Conservation (phyloP, 352 stramenopile species). For the Thraustotheca clavata region DNA sequence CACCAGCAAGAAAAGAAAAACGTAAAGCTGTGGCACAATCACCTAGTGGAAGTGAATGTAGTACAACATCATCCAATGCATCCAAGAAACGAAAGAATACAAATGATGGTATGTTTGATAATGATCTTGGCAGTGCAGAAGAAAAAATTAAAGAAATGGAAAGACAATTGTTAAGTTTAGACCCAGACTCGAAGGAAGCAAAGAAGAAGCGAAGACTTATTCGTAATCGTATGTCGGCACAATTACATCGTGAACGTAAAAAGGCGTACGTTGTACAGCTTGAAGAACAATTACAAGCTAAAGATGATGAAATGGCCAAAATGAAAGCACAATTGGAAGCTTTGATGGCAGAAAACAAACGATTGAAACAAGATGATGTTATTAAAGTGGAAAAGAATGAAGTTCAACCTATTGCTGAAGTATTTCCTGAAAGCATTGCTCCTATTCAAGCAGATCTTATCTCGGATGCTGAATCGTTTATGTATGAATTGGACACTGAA, state of each 20-base stretch:
- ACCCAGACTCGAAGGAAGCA: constrained; percentile 81
- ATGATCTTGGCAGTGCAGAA: constrained; percentile 27
- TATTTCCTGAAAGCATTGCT: background rate
- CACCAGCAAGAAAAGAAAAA: constrained; percentile 6
- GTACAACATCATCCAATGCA: background rate
- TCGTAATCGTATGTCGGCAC: constrained; percentile 82
- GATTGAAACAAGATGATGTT: constrained; percentile 45
- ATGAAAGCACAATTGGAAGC: constrained; percentile 68
- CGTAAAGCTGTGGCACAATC: constrained; percentile 12
- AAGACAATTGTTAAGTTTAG: constrained; percentile 68
- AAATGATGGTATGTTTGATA: constrained; percentile 16
- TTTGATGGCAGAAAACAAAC: constrained; percentile 51
- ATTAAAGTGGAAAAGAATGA: constrained; percentile 6
- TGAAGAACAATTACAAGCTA: constrained; percentile 72
- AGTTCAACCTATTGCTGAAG: background rate
- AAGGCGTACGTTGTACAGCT: constrained; percentile 83
- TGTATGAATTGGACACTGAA: constrained; percentile 56
- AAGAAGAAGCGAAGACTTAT: constrained; percentile 86
- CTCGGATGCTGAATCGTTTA: constrained; percentile 21
- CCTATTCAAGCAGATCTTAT: background rate
- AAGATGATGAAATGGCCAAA: constrained; percentile 64
- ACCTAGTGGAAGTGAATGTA: constrained; percentile 16
- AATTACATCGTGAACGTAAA: constrained; percentile 81
- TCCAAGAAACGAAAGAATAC: constrained; percentile 15
- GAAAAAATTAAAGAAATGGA: constrained; percentile 78